Conservation (phyloP, 352 stramenopile genomes). For the Pythium coloratum region DNA sequence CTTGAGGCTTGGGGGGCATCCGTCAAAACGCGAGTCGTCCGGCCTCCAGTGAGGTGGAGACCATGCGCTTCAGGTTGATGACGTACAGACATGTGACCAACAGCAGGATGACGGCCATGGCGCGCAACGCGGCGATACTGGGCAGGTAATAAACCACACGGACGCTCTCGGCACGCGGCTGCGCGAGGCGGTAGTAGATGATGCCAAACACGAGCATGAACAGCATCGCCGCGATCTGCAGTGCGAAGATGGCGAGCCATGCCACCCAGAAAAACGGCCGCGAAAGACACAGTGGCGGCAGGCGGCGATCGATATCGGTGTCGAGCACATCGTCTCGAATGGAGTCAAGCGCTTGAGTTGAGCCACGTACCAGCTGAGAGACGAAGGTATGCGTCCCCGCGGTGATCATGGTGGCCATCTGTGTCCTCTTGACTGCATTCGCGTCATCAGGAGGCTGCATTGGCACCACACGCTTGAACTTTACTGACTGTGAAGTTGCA, state of each 20-base stretch:
- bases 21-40: not conserved
- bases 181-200: conserved; percentile 6
- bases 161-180: not conserved
- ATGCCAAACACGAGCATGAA: not conserved
- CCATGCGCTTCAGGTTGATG: conserved; percentile 1
- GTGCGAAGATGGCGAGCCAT: not conserved
- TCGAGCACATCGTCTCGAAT: conserved; percentile 5
- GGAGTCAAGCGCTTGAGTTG: not conserved
- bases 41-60: not conserved
- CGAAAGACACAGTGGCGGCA: not conserved
- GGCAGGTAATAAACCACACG: conserved; percentile 10
- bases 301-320: not conserved
- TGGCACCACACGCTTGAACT: no score
- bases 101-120: not conserved
- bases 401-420: no score
- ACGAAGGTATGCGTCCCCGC: not conserved
- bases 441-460: no score
- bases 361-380: not conserved
- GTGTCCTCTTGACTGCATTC: no score
- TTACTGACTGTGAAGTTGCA: no score
- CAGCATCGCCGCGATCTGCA: conserved; percentile 4
- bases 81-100: not conserved
- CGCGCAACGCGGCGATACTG: not conserved
- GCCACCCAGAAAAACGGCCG: not conserved
- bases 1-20: not conserved